Evolutionary conservation across 805 yeast genomes (phyloP), one percentile per base, ranked within the genome.

Genomic region (Hermanozyma aechmeae): DNA sequence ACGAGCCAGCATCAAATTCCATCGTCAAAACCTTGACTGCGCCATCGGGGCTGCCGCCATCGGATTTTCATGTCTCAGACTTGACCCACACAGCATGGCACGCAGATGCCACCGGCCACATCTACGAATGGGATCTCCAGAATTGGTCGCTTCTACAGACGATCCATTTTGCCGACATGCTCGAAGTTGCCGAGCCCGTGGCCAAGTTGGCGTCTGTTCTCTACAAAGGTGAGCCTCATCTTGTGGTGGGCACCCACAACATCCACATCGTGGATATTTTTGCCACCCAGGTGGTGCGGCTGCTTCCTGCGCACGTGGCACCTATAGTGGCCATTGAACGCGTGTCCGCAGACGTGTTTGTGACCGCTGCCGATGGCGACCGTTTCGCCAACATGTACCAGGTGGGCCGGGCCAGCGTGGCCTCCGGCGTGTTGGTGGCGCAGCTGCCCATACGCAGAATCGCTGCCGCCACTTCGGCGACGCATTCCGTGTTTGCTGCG

Each of bases 331-430:
- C 73, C 9, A 53, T 78, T 8, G 32, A 66, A 21, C 55, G 67
- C 5, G 46, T 65, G 4, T 36, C 50, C 13, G 35, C 45, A 6
- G 68, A 68, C 26, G 58, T 56, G 26, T 73, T 85, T 42, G 51
- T 82, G 24, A 77, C 92, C 1, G 69, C 79, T 29, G 93, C 96
- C 2, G 61, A 61, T 20, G 78, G 77, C 35, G 97, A 87, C 51
- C 69, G 96, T 41, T 85, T 83, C 50, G 66, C 86, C 40, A 84
- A 84, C 49, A 59, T 81, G 21, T 77, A 79, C 46, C 68, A 79
- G 8, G 31, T 74, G 2, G 54, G 61, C 18, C 53, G 58, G 26
- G 9, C 20, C 20, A 46, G 55, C 16, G 46, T 72, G 3, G 61
- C 77, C 3, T 54, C 57, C 15, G 53, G 65, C 6, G 81, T 86